Base-by-base conservation (phyloP, 441 rosid genomes). In the Jatropha podagrica region DNA sequence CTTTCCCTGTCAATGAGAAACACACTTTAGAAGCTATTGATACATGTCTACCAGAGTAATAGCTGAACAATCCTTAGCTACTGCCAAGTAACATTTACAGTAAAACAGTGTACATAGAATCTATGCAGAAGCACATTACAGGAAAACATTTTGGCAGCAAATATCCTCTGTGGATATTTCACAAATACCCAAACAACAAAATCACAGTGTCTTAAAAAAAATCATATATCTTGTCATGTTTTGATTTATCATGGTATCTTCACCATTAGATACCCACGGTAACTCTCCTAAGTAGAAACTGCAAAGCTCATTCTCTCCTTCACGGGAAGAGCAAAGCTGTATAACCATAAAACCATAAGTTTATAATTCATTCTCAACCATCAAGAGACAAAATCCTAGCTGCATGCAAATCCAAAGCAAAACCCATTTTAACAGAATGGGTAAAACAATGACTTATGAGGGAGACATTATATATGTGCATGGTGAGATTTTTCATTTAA, bases 1-100 rank as follows among this genome's bases (percentile, higher is more conserved):
- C 83, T 84, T 75, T 79, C 76, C 88, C 91, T 87, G 88, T 75
- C 61, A 71, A 81, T 60, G 49, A 74, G 37, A 74, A 81, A 78
- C 77, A 71, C 64, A 32, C 18, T 41, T 73, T 23, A 85, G 74
- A 72, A 18, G 76, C 55, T 72, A 56, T 51, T 73, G 40, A 60
- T 5, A 51, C 7, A 52, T 17, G 60, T 65, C 46, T 63, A 27
- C 27, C 20, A 13, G 20, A 8, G 4, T 20, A 20, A 46, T 44
- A 18, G 44, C 27, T 17, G 11, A 18, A 54, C 15, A 55, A 55
- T 48, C 49, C 17, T 27, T 48, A 48, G 20, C 32, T 20, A 38
- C 9, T 20, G 14, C 26, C 15, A 27, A 10, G 10, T 1, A 18
- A 52, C 32, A 68, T 32, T 23, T 48, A 42, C 17, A 46, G n/a